These are phyloP conservation scores for Argentina anserina DNA, from an alignment of 306 rosid genomes.

Conservation along the genomic window DNA sequence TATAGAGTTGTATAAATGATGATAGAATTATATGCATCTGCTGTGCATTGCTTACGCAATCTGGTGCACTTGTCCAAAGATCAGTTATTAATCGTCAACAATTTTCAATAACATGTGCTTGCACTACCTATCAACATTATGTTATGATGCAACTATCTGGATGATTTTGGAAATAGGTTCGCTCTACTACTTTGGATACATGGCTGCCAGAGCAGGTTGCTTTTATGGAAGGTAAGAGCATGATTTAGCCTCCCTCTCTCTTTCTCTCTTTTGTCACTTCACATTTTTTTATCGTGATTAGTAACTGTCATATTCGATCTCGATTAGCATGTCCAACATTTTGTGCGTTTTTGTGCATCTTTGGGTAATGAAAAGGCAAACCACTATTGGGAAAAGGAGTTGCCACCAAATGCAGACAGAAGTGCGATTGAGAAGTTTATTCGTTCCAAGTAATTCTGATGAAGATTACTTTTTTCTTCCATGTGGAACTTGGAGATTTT, in stretches of 20 bases:
- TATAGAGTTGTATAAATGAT: neutral
- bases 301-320: neutral
- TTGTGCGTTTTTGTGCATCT: slow-evolving; percentile 36
- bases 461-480: slow-evolving; percentile 25
- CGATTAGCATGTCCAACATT: slow-evolving; percentile 15
- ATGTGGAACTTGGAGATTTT: slow-evolving; percentile 8
- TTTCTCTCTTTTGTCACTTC: too few relatives aligned
- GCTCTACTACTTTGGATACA: slow-evolving; percentile 90
- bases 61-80: neutral
- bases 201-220: slow-evolving; percentile 95
- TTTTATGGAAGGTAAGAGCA: slow-evolving; percentile 80
- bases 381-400: slow-evolving; percentile 72
- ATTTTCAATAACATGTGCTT: neutral
- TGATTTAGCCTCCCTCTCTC: too few relatives aligned
- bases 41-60: neutral
- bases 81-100: slow-evolving; percentile 2
- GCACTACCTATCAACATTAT: neutral
- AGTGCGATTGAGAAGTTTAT: slow-evolving; percentile 49
- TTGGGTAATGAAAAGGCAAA: slow-evolving; percentile 74
- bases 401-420: slow-evolving; percentile 52
- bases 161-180: slow-evolving; percentile 51
- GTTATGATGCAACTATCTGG: neutral
- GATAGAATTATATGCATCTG: neutral
- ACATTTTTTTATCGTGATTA: neutral
- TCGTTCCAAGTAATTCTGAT: slow-evolving; percentile 58